Conservation (phyloP, 2,329 filamentous ascomycete genomes). For the Cytospora leucostoma region DNA sequence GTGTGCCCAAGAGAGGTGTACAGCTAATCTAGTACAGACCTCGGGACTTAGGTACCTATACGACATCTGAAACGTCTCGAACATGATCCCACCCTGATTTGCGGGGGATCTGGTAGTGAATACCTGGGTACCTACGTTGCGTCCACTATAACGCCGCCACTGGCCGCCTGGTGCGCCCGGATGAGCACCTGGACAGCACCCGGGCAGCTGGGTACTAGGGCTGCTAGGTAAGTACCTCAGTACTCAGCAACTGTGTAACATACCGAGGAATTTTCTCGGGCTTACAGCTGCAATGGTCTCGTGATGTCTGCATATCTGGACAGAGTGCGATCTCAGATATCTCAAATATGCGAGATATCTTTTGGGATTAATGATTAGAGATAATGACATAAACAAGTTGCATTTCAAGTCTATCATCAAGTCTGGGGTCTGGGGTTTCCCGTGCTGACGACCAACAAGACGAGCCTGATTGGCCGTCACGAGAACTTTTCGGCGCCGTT, state of each 20-base stretch:
- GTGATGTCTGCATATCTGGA: conserved; percentile 3
- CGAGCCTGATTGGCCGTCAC: conserved; percentile 18
- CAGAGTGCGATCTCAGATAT: conserved; percentile 4
- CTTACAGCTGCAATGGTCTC: conserved; percentile 19
- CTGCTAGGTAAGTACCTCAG: too few species aligned
- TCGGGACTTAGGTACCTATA: too few species aligned
- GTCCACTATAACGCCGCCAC: too few species aligned
- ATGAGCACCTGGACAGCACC: too few species aligned
- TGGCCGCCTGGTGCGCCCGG: too few species aligned
- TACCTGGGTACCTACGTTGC: background rate
- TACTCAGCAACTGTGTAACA: background rate
- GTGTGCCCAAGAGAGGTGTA: too few species aligned
- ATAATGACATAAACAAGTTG: conserved; percentile 18
- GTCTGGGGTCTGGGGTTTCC: conserved; percentile 4
- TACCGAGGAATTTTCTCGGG: background rate
- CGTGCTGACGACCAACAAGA: conserved; percentile 8
- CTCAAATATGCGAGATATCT: conserved; percentile 14
- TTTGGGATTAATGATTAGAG: conserved; percentile 1
- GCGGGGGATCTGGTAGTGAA: background rate
- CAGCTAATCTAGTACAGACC: too few species aligned
- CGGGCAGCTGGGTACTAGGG: too few species aligned
- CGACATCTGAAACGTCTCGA: background rate
- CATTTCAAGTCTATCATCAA: background rate
- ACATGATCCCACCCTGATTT: background rate
- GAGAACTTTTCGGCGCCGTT: conserved; percentile 20